phyloP scores from a whole-genome alignment of 2,329 filamentous ascomycete species.

The Teratosphaeria viscida region DNA sequence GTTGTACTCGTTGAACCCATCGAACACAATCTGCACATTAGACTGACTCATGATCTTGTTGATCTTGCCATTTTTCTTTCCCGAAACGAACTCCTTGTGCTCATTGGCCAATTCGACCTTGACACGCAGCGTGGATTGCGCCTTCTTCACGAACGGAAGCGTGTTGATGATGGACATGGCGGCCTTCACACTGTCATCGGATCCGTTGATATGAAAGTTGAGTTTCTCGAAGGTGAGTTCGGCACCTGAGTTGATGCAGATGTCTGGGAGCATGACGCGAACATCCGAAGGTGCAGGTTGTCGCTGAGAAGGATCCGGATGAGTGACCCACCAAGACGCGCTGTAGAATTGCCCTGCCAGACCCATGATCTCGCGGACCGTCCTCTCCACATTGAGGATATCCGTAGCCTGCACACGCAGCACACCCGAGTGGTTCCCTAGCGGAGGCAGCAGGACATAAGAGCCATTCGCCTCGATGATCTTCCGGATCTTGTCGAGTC shows the following conservation, averaged over 20 bases:
- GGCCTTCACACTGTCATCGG: slow-evolving; percentile 89
- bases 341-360: slow-evolving; percentile 96
- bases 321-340: slow-evolving; percentile 88
- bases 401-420: slow-evolving; percentile 89
- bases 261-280: slow-evolving; percentile 83
- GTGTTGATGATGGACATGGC: slow-evolving; percentile 92
- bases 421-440: slow-evolving; percentile 74
- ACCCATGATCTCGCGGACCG: slow-evolving; percentile 90
- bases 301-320: slow-evolving; percentile 56
- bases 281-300: slow-evolving; percentile 59
- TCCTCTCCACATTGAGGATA: slow-evolving; percentile 87
- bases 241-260: slow-evolving; percentile 90
- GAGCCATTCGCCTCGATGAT: slow-evolving; percentile 96
- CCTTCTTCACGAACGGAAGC: slow-evolving; percentile 76
- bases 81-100: slow-evolving; percentile 98
- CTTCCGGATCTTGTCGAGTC: slow-evolving; percentile 92
- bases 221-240: slow-evolving; percentile 92
- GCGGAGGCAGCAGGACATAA: slow-evolving; percentile 80
- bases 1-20: slow-evolving; percentile 99
- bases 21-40: slow-evolving; percentile 98
- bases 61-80: slow-evolving; percentile 99
- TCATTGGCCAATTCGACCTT: slow-evolving; percentile 99
- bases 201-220: slow-evolving; percentile 87
- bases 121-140: slow-evolving; percentile 86
- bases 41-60: slow-evolving; percentile 99